phyloP scores from a whole-genome alignment of 176 grass and related monocot genomes.

The Eragrostis nindensis region DNA sequence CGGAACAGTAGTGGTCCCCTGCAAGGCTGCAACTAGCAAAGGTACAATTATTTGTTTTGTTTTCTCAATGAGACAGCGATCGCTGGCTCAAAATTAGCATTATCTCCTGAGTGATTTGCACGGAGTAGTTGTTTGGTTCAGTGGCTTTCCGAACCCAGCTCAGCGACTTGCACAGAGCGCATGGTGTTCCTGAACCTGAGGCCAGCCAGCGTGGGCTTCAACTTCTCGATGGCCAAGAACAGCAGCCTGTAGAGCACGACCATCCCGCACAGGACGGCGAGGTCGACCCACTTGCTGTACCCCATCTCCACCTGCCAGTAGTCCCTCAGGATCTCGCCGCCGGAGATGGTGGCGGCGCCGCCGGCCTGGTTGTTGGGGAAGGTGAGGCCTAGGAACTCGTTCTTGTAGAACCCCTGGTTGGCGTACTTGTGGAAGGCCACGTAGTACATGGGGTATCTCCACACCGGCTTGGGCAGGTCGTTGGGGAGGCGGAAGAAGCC shows the following conservation, averaged over 20 bases:
- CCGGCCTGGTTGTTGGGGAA: constrained; percentile 64
- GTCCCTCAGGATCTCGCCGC: constrained; percentile 59
- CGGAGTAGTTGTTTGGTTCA: background rate
- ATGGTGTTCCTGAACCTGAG: background rate
- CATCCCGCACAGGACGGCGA: constrained; percentile 72
- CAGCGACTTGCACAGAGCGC: background rate
- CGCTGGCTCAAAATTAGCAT: too few relatives aligned
- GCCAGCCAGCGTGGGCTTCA: background rate
- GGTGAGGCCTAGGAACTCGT: constrained; percentile 73
- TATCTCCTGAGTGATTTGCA: too few relatives aligned
- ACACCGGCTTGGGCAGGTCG: constrained; percentile 72
- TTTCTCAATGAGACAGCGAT: too few relatives aligned
- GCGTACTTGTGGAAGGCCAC: constrained; percentile 85
- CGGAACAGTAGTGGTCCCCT: too few relatives aligned
- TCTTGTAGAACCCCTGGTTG: constrained; percentile 91
- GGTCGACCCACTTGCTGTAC: constrained; percentile 87
- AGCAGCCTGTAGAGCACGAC: constrained; percentile 66
- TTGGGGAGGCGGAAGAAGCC: constrained; percentile 83
- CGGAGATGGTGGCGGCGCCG: constrained; percentile 49
- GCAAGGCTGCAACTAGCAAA: too few relatives aligned
- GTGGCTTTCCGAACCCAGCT: background rate
- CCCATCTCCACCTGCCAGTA: constrained; percentile 79
- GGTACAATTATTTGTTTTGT: too few relatives aligned
- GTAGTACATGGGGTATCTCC: constrained; percentile 89
- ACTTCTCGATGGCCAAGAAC: constrained; percentile 56